A percentile compares a stretch with the other conserved stretches of the same genome.
These are phyloP conservation scores for Metschnikowia gelsemii DNA, from an alignment of 805 yeast species.

Conservation along the genomic window DNA sequence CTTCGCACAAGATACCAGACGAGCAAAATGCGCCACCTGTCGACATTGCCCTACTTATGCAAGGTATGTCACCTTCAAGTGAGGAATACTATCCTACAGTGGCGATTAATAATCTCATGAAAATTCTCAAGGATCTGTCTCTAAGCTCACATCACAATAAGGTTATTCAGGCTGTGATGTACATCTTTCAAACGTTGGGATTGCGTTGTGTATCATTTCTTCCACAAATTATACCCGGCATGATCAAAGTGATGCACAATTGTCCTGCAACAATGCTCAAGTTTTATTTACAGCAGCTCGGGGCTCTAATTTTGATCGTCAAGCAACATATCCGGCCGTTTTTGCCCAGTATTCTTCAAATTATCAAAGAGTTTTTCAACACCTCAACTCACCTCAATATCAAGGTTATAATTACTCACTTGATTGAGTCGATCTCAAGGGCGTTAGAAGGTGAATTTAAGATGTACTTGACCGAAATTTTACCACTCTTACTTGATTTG, in stretches of 20 bases:
- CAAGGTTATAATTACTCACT: conserved; percentile 74
- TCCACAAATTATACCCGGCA: conserved; percentile 84
- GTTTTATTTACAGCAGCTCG: conserved; percentile 84
- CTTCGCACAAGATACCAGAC: conserved; percentile 51
- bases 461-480: conserved; percentile 70
- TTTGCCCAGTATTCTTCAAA: conserved; percentile 68
- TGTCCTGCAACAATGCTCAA: conserved; percentile 79
- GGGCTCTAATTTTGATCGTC: conserved; percentile 75
- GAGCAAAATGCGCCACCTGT: conserved; percentile 88
- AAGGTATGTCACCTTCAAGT: conserved; percentile 87
- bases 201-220: conserved; percentile 86
- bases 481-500: conserved; percentile 73
- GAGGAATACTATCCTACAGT: conserved; percentile 97
- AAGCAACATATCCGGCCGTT: conserved; percentile 88
- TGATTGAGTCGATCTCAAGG: conserved; percentile 79
- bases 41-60: conserved; percentile 86
- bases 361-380: conserved; percentile 71
- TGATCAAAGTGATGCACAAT: conserved; percentile 77
- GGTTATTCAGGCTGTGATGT: conserved; percentile 91
- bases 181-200: conserved; percentile 86
- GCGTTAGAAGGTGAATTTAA: conserved; percentile 94
- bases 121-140: conserved; percentile 80
- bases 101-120: conserved; percentile 81
- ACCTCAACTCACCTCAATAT: conserved; percentile 48
- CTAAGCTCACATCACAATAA: conserved; percentile 83